Conservation (phyloP, 192 early-diverging fungal species). For the Globomyces pollinis-pini region DNA sequence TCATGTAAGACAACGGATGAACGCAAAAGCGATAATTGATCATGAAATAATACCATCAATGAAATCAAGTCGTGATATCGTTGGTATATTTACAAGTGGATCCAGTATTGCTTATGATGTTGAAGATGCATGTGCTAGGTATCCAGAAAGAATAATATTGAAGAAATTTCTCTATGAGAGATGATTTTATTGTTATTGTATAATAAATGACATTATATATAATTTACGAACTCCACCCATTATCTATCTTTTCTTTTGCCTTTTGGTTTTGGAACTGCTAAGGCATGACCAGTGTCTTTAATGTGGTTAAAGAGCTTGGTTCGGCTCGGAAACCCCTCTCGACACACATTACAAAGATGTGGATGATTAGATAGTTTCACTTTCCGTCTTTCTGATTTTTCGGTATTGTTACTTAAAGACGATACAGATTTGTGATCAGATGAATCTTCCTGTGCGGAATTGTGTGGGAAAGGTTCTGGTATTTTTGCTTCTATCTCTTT, state of each 20-base stretch:
- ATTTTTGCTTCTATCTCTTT: background rate
- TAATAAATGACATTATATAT: background rate
- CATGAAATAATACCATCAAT: too few relatives aligned
- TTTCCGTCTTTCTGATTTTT: conserved; percentile 14
- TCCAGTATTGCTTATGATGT: too few relatives aligned
- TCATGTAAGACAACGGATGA: too few relatives aligned
- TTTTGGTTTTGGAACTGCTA: background rate
- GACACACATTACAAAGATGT: conserved; percentile 71
- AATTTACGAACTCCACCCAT: background rate
- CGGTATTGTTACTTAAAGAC: background rate
- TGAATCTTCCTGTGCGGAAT: background rate
- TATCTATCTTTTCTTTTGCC: background rate
- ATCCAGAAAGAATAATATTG: too few relatives aligned
- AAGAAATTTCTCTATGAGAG: too few relatives aligned
- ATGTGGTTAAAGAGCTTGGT: conserved; percentile 88
- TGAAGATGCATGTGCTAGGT: too few relatives aligned
- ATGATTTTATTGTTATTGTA: too few relatives aligned
- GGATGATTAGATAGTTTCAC: conserved; percentile 16
- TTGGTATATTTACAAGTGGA: too few relatives aligned
- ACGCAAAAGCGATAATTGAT: too few relatives aligned
- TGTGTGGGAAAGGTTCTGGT: background rate
- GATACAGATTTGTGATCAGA: too few relatives aligned
- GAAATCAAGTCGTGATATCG: too few relatives aligned
- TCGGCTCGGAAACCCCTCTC: conserved; percentile 58
- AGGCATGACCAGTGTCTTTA: conserved; percentile 76